These are phyloP conservation scores for Malus hybrid DNA, from an alignment of 331 rosid genomes.

Conservation along the genomic window DNA sequence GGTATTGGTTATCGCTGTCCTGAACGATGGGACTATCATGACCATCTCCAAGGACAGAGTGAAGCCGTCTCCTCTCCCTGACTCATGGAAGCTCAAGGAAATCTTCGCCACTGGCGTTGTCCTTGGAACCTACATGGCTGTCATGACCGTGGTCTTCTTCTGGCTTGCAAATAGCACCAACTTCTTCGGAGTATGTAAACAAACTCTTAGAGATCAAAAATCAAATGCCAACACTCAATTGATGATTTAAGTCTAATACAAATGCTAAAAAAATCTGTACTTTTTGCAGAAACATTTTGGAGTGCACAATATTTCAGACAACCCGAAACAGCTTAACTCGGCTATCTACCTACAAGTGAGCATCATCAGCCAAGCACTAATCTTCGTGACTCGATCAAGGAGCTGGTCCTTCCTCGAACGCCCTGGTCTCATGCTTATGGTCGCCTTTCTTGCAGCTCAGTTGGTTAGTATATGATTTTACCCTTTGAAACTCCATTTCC, in stretches of 20 bases:
- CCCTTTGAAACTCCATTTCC: too few relatives aligned
- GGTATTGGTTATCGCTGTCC: conserved; percentile 76
- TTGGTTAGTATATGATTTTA: conserved; percentile 36
- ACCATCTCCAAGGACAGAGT: conserved; percentile 95
- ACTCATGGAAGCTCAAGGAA: conserved; percentile 93
- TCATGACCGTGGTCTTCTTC: conserved; percentile 73
- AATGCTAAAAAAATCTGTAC: neutral
- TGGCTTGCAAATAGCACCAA: conserved; percentile 36
- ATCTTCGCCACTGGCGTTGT: conserved; percentile 82
- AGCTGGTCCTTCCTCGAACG: conserved; percentile 68
- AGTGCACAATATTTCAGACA: conserved; percentile 29
- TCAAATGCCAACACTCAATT: neutral
- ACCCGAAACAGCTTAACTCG: conserved; percentile 48
- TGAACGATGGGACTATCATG: conserved; percentile 94
- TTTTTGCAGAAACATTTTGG: conserved; percentile 42
- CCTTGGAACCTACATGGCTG: conserved; percentile 88
- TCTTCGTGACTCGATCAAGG: conserved; percentile 87
- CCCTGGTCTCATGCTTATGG: conserved; percentile 55
- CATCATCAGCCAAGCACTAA: conserved; percentile 84
- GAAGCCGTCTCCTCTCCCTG: conserved; percentile 88
- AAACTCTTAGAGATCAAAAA: neutral
- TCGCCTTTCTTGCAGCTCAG: conserved; percentile 75
- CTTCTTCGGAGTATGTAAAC: conserved; percentile 51
- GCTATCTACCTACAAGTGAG: conserved; percentile 95
- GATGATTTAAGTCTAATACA: neutral